Percentiles rank a stretch among this genome's conserved stretches.
Conservation (phyloP, 2,329 filamentous ascomycete genomes). For the Fusarium penzigii region DNA sequence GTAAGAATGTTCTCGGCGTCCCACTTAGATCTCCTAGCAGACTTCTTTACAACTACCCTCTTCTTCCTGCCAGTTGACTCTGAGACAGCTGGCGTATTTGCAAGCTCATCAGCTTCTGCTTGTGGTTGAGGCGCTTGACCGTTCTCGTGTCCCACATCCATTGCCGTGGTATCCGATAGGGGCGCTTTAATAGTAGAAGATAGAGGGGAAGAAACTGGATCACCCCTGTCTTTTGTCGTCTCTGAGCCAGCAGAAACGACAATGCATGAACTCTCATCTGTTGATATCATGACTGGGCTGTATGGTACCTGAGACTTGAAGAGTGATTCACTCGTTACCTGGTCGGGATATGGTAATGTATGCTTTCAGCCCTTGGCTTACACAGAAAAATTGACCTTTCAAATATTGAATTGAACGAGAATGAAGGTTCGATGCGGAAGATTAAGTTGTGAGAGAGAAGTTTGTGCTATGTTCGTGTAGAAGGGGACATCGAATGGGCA, state of each 20-base stretch:
- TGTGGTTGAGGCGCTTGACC: conserved; percentile 11
- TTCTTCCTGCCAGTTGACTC: conserved; percentile 25
- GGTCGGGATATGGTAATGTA: too few relatives aligned
- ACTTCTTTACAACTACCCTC: conserved; percentile 24
- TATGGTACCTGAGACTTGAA: background rate
- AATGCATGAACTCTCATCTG: conserved; percentile 2
- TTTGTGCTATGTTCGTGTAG: too few relatives aligned
- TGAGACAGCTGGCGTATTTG: background rate
- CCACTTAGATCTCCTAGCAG: conserved; percentile 37
- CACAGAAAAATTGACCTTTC: too few relatives aligned
- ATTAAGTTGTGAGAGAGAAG: too few relatives aligned
- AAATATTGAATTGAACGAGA: too few relatives aligned
- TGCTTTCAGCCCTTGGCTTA: too few relatives aligned
- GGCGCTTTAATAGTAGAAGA: conserved; percentile 10
- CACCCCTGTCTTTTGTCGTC: background rate
- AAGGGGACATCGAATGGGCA: too few relatives aligned
- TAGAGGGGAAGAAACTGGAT: conserved; percentile 14
- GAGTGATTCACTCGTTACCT: background rate
- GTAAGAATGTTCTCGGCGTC: conserved; percentile 37
- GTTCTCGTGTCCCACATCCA: background rate
- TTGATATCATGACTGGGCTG: conserved; percentile 4
- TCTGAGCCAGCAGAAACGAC: background rate
- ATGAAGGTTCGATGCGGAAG: too few relatives aligned
- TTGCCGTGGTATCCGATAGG: conserved; percentile 2
- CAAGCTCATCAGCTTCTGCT: conserved; percentile 1